Evolutionary conservation across 495 filamentous ascomycete genomes (phyloP), one percentile per base, ranked within the genome.

Genomic region (Podospora australis): DNA sequence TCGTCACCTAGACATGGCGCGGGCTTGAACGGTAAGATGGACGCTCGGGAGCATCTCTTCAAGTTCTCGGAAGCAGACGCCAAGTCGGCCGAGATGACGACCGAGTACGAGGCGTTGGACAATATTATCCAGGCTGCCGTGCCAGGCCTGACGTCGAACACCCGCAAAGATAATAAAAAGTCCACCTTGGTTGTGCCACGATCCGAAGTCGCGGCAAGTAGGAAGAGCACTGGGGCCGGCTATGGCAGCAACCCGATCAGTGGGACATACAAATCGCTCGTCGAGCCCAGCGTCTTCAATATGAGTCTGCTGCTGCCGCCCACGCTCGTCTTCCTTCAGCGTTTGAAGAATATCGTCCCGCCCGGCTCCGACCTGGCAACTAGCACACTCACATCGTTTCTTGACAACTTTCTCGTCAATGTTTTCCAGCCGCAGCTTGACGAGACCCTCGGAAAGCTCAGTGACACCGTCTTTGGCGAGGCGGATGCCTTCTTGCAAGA

Each of bases 331-430:
- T 99, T 99, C 67, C 77, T 99, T 10, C 88, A 92, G 57, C 78
- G 88, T 5, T 72, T 99, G 11, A 95, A 92, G 64, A 85, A 83
- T 44, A 91, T 97, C 44, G 92, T 99, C 1, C 92, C 92, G 3
- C 75, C 83, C 13, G 82, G 77, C 14, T 79, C 90, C 0, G 90
- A 94, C 53, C 85, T 97, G 55, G 83, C 84, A 6, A 84, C 86
- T 50, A 87, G 82, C 63, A 95, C 88, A 1, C 64, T 97, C 41
- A 96, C 92, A 1, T 90, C 88, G 19, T 99, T 99, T 69, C 78
- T 99, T 9, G 92, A 99, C 62, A 94, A 99, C 63, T 97, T 97
- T 67, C 79, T 99, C 45, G 83, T 97, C 65, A 97, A 97, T 57
- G 90, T 97, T 28, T 99, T 99, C 71, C 86, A 91, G 47, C 92